Evolutionary conservation across 2,329 filamentous ascomycete genomes (phyloP), one percentile per base, ranked within the genome.

Genomic region (Fusarium oxysporum): DNA sequence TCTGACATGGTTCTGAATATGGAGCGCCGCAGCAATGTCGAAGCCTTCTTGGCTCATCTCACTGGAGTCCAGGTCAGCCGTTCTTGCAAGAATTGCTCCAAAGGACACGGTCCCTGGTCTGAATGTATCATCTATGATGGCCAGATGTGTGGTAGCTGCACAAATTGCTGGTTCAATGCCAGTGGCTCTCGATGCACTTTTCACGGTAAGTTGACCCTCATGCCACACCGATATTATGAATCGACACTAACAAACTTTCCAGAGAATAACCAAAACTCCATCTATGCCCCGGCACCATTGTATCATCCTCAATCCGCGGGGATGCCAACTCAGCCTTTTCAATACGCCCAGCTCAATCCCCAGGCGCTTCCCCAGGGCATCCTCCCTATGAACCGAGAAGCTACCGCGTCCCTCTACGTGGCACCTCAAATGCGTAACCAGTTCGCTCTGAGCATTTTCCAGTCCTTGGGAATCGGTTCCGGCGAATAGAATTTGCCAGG

Each of bases 151-250:
- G 88, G 89, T 14, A 89, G 87, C 75, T 91, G 89, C 70, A 86
- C 88, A 64, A 91, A 91, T 76, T 91, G 89, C 77, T 90, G 89
- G 88, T 90, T 88, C 79, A 91, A 91, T 63, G 88, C 88, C 12
- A 89, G 87, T 56, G 88, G 88, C 14, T 85, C 87, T 14, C 81
- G 88, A 56, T 91, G 89, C 68, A 90, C 88, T 19, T 90, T 90
- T 76, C 89, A 90, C 66, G 87, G 88, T 90, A 81, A 71, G 86
- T 78, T 35, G 3, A 57, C 38, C n/a, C 12, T 38, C n/a, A 14
- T 19, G 33, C 32, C 30, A 37, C 23, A 19, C n/a, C 33, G 32
- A 41, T 32, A 38, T 43, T 23, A 38, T 40, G 33, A 51, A n/a
- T 8, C 28, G 21, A 45, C 21, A 28, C 65, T 76, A 51, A 75